Conservation (phyloP, 306 rosid genomes). For the Medicago arabica region DNA sequence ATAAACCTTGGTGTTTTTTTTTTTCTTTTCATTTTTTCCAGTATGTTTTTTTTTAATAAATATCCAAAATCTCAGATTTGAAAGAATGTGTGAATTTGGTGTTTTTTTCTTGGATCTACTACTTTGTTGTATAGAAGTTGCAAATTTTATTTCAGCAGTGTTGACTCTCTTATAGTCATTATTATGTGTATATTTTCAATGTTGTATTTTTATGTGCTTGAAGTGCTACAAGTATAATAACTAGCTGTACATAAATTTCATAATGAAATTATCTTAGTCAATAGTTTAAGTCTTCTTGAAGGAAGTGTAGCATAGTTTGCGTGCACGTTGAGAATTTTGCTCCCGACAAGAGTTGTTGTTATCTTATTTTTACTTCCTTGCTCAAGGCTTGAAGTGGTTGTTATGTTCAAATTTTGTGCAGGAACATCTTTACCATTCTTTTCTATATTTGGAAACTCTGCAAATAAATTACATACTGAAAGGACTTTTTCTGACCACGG, state of each 20-base stretch:
- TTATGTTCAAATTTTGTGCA: conserved; percentile 48
- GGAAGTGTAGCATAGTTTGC: background rate
- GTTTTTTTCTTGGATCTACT: conserved; percentile 28
- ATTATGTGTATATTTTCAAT: conserved; percentile 19
- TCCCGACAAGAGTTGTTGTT: conserved; percentile 4
- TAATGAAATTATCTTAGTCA: conserved; percentile 20
- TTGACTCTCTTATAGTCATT: conserved; percentile 24
- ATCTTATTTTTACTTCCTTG: conserved; percentile 21
- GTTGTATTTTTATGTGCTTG: background rate
- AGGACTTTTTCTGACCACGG: conserved; percentile 30
- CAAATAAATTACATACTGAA: conserved; percentile 40
- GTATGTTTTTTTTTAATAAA: background rate
- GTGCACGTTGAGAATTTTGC: background rate
- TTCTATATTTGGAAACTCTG: conserved; percentile 33
- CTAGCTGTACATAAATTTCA: conserved; percentile 12
- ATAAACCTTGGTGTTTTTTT: background rate
- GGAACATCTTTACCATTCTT: conserved; percentile 36
- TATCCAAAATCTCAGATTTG: conserved; percentile 1
- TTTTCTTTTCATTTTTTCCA: background rate
- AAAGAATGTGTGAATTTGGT: conserved; percentile 30
- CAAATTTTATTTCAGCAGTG: conserved; percentile 9
- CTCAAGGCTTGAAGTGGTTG: conserved; percentile 39
- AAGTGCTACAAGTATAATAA: background rate
- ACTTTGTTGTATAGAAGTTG: conserved; percentile 4
- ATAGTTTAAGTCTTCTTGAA: background rate